These are phyloP conservation scores for Eucalyptus polybractea DNA, from an alignment of 345 rosid species.

Conservation along the genomic window DNA sequence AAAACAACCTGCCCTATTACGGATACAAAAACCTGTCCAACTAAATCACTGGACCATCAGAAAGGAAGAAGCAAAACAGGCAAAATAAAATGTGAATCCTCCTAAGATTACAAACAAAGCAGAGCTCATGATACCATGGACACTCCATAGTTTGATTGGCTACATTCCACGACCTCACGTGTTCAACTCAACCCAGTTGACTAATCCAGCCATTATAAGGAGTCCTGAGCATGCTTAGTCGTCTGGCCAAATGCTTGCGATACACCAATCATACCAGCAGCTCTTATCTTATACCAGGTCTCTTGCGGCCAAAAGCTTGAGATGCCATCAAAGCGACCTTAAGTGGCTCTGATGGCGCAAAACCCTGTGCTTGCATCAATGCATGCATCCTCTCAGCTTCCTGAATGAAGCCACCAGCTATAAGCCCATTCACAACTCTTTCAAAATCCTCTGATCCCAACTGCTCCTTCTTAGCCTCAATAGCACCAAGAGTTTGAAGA, in stretches of 20 bases:
- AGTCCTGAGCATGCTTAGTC: neutral
- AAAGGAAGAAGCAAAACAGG: neutral
- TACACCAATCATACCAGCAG: neutral
- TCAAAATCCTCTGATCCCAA: conserved; percentile 43
- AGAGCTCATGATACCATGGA: neutral
- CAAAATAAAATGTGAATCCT: neutral
- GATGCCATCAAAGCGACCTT: conserved; percentile 4
- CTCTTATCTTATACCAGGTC: conserved; percentile 1
- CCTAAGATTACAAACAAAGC: neutral
- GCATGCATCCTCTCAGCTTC: conserved; percentile 43
- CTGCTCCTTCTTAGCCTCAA: conserved; percentile 36
- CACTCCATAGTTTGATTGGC: neutral
- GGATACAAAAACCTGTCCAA: neutral
- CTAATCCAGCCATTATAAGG: neutral
- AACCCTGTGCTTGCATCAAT: conserved; percentile 51
- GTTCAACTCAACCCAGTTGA: neutral
- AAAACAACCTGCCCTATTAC: neutral
- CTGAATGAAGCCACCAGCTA: conserved; percentile 45
- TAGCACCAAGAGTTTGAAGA: conserved; percentile 54
- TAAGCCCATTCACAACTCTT: conserved; percentile 44
- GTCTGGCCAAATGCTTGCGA: neutral
- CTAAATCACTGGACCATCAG: neutral
- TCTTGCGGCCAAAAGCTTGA: conserved; percentile 1
- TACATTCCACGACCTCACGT: neutral
- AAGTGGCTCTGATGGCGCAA: conserved; percentile 20